A percentile compares a stretch with the other conserved stretches of the same genome.
Evolutionary conservation across 805 yeast species (phyloP).

Genomic region (Sugiyamaella valdiviana): DNA sequence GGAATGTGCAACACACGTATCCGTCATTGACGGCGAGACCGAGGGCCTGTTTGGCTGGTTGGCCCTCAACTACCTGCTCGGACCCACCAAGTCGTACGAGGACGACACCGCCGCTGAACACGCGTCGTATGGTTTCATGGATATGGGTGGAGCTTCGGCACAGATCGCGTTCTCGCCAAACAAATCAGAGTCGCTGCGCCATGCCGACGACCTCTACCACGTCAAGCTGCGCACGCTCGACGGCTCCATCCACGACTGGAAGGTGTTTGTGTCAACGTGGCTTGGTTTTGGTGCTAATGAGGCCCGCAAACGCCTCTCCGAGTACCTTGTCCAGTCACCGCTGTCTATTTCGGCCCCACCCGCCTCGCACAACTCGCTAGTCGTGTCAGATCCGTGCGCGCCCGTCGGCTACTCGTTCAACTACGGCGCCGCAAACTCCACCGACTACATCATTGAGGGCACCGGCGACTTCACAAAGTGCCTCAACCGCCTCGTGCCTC

Average conservation of each 20-base stretch:
- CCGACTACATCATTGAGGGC: constrained; percentile 47
- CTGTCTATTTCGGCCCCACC: constrained; percentile 4
- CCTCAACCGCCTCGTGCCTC: constrained; percentile 62
- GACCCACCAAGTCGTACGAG: constrained; percentile 40
- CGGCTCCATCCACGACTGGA: constrained; percentile 72
- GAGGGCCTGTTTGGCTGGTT: constrained; percentile 97
- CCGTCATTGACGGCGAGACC: constrained; percentile 86
- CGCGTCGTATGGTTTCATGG: constrained; percentile 94
- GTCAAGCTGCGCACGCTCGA: constrained; percentile 60
- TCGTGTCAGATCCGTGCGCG: constrained; percentile 69
- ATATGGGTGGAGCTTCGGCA: constrained; percentile 99
- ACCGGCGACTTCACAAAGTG: constrained; percentile 76
- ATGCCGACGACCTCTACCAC: constrained; percentile 64
- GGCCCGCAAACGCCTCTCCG: constrained; percentile 68
- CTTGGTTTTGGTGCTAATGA: constrained; percentile 96
- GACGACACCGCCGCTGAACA: constrained; percentile 22
- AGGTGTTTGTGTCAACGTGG: constrained; percentile 93
- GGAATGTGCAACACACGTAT: constrained; percentile 63
- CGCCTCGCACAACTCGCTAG: constrained; percentile 9
- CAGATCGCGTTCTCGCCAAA: constrained; percentile 90
- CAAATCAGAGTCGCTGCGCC: constrained; percentile 51
- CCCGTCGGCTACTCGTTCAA: constrained; percentile 50
- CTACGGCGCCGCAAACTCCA: constrained; percentile 7
- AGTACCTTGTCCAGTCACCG: constrained; percentile 9
- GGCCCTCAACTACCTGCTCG: constrained; percentile 77